Percentiles rank a stretch among this genome's conserved stretches.
Evolutionary conservation across 768 basidiomycete genomes (phyloP).

Genomic region (Amanita pseudoporphyria): DNA sequence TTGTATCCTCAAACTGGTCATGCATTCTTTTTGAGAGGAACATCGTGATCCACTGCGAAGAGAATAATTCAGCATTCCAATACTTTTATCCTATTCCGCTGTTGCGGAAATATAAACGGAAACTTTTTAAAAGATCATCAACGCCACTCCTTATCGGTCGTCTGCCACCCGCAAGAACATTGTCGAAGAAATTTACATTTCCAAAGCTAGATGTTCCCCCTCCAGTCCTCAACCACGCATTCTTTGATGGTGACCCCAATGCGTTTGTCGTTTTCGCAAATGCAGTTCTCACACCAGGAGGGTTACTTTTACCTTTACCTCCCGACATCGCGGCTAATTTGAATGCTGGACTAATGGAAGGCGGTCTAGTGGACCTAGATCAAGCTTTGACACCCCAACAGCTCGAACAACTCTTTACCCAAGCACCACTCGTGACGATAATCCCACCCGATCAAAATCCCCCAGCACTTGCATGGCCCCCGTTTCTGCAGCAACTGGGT

Average conservation of each 20-base stretch:
- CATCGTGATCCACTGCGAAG: slow-evolving; percentile 70
- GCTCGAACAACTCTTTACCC: slow-evolving; percentile 5
- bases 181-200: slow-evolving; percentile 45
- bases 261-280: not conserved
- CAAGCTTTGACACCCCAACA: slow-evolving; percentile 3
- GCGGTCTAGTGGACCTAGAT: slow-evolving; percentile 1
- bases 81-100: slow-evolving; percentile 55
- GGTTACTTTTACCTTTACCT: slow-evolving; percentile 1
- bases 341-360: slow-evolving; percentile 1
- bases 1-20: slow-evolving; percentile 69
- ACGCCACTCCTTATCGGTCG: slow-evolving; percentile 31
- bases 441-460: not conserved
- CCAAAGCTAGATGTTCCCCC: slow-evolving; percentile 17
- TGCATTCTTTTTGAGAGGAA: slow-evolving; percentile 57
- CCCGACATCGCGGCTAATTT: slow-evolving; percentile 3
- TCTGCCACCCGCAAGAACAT: slow-evolving; percentile 33
- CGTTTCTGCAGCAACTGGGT: not conserved
- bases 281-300: slow-evolving; percentile 4
- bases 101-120: slow-evolving; percentile 23
- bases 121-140: slow-evolving; percentile 18
- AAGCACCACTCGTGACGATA: not conserved
- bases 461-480: not conserved
- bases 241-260: not conserved
- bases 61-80: slow-evolving; percentile 53
- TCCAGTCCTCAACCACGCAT: not conserved